A percentile compares a stretch with the other conserved stretches of the same genome.
These are phyloP conservation scores for Caryopteris hybrid DNA, from an alignment of 305 asterid genomes.

Conservation along the genomic window DNA sequence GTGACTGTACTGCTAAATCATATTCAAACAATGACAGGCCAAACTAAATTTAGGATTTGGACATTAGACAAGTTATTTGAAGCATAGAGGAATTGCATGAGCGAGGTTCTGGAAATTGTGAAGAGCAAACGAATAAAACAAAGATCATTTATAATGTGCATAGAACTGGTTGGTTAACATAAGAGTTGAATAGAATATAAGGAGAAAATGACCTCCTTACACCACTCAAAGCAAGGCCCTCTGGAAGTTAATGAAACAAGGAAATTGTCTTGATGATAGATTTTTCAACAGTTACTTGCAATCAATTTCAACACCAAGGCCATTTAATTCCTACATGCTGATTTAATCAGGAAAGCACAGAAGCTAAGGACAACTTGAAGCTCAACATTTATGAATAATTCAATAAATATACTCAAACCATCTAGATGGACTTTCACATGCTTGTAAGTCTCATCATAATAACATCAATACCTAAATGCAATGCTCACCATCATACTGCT, in stretches of 20 bases:
- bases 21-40: not conserved
- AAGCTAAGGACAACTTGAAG: not conserved
- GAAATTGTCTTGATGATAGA: not conserved
- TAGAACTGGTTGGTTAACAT: not conserved
- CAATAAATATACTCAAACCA: not conserved
- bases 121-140: not conserved
- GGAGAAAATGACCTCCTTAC: not conserved
- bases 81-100: not conserved
- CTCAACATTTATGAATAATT: not conserved
- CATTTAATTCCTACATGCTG: not conserved
- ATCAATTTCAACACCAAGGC: not conserved
- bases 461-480: not conserved
- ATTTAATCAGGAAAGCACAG: not conserved
- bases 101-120: not conserved
- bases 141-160: not conserved
- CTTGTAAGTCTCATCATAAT: not conserved
- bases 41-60: not conserved
- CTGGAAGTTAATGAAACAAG: not conserved
- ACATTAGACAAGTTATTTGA: not conserved
- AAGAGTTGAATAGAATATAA: not conserved
- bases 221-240: not conserved
- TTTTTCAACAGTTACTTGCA: slow-evolving; percentile 2
- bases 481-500: not conserved
- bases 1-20: not conserved
- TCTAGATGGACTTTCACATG: not conserved